A percentile compares a stretch with the other conserved stretches of the same genome.
These are phyloP conservation scores for Taphrina betulina DNA, from an alignment of 1,139 yeast genomes.

Conservation along the genomic window DNA sequence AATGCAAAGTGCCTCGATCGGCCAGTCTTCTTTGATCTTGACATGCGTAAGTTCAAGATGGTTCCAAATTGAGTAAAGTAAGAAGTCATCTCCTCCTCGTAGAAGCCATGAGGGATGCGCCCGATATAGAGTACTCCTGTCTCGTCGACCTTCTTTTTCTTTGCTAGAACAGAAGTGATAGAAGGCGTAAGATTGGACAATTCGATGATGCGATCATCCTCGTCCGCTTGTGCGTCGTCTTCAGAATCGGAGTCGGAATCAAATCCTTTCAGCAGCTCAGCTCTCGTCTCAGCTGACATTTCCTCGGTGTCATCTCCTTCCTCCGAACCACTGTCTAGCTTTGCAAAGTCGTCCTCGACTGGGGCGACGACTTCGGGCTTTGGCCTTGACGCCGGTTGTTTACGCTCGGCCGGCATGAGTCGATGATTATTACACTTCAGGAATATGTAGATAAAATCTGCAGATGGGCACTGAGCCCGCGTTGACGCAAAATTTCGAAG, in stretches of 20 bases:
- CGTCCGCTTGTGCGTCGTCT: constrained; percentile 22
- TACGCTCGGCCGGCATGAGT: constrained; percentile 17
- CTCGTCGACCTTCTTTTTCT: constrained; percentile 14
- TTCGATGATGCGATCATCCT: constrained; percentile 29
- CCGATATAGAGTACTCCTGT: constrained; percentile 80
- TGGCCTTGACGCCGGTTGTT: background rate
- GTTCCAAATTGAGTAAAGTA: constrained; percentile 91
- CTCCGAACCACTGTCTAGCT: background rate
- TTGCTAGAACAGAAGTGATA: constrained; percentile 5
- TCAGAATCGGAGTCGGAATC: constrained; percentile 22
- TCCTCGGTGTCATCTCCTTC: constrained; percentile 7
- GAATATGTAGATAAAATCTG: no score
- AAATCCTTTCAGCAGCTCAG: constrained; percentile 6
- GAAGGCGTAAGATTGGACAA: constrained; percentile 22
- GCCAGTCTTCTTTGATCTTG: constrained; percentile 89
- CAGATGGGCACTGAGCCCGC: no score
- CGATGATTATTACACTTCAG: no score
- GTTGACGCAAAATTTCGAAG: no score
- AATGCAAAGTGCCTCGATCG: constrained; percentile 91
- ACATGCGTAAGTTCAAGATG: constrained; percentile 69
- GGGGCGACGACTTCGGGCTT: background rate
- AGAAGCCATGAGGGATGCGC: constrained; percentile 88
- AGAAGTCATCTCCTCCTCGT: constrained; percentile 73
- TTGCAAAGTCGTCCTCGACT: background rate
- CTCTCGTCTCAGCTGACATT: constrained; percentile 11